These are phyloP conservation scores for Histomonas meleagridis DNA, from an alignment of 208 protist genomes.

Conservation along the genomic window DNA sequence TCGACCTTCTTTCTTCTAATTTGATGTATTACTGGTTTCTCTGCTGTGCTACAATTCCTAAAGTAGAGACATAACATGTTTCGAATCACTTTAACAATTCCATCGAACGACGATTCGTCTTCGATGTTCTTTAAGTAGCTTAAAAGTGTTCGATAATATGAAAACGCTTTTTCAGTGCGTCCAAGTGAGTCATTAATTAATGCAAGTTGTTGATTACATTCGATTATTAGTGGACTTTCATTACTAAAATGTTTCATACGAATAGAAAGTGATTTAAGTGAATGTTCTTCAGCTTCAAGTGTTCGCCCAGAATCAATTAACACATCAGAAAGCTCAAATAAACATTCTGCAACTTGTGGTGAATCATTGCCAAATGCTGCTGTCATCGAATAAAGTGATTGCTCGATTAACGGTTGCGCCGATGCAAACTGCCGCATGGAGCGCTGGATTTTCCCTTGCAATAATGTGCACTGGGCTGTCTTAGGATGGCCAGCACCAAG, in stretches of 20 bases:
- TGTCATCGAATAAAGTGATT: not conserved
- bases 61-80: slow-evolving; percentile 7
- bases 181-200: not conserved
- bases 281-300: not conserved
- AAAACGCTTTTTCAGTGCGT: not conserved
- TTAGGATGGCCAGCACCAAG: not conserved
- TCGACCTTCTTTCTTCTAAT: not conserved
- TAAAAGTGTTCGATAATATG: not conserved
- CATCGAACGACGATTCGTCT: slow-evolving; percentile 7
- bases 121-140: not conserved
- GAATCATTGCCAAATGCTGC: not conserved
- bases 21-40: not conserved
- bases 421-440: not conserved
- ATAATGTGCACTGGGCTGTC: not conserved
- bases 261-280: not conserved
- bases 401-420: not conserved
- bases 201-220: not conserved
- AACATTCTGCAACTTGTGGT: not conserved
- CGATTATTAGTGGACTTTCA: not conserved
- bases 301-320: not conserved
- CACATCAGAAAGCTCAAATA: not conserved
- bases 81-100: not conserved
- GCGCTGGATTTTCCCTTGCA: not conserved
- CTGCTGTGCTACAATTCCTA: not conserved
- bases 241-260: not conserved